Conservation (phyloP, 1,284 basidiomycete genomes). For the Austroboletus novae-zelandiae region DNA sequence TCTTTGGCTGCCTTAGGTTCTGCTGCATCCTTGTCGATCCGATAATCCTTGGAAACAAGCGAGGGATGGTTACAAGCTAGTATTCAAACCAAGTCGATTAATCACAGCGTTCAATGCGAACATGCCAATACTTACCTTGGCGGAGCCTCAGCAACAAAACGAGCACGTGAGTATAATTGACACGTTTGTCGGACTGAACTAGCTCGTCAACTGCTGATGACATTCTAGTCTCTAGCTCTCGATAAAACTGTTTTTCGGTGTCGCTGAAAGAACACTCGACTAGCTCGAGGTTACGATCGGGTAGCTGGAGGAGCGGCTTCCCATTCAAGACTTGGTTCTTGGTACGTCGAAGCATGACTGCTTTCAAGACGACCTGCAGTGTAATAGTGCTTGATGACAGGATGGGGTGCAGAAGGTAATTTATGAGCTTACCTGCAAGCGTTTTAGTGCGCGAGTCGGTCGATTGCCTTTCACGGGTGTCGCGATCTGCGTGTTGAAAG, state of each 20-base stretch:
- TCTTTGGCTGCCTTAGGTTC: constrained; percentile 58
- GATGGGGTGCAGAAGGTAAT: not conserved
- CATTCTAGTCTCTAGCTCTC: constrained; percentile 74
- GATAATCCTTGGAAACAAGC: constrained; percentile 75
- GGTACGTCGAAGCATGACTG: constrained; percentile 88
- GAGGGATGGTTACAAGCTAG: constrained; percentile 87
- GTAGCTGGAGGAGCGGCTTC: constrained; percentile 83
- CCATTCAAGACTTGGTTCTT: constrained; percentile 86
- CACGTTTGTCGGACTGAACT: constrained; percentile 49
- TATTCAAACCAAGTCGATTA: constrained; percentile 5
- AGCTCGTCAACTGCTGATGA: constrained; percentile 71
- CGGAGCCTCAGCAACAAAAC: constrained; percentile 82
- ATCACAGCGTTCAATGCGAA: not conserved
- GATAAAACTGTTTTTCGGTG: constrained; percentile 83
- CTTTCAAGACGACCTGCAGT: constrained; percentile 71
- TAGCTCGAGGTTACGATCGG: constrained; percentile 70
- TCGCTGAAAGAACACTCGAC: constrained; percentile 71
- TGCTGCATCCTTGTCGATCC: constrained; percentile 68
- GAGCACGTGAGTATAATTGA: constrained; percentile 83
- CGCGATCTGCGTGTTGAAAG: constrained; percentile 78
- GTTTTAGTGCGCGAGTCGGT: constrained; percentile 76
- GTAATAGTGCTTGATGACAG: not conserved
- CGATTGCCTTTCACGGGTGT: constrained; percentile 76
- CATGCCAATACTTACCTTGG: constrained; percentile 60
- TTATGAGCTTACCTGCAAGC: constrained; percentile 59